Evolutionary conservation across 768 basidiomycete species (phyloP), one percentile per base, ranked within the genome.

Genomic region (Pleurotus eryngii): DNA sequence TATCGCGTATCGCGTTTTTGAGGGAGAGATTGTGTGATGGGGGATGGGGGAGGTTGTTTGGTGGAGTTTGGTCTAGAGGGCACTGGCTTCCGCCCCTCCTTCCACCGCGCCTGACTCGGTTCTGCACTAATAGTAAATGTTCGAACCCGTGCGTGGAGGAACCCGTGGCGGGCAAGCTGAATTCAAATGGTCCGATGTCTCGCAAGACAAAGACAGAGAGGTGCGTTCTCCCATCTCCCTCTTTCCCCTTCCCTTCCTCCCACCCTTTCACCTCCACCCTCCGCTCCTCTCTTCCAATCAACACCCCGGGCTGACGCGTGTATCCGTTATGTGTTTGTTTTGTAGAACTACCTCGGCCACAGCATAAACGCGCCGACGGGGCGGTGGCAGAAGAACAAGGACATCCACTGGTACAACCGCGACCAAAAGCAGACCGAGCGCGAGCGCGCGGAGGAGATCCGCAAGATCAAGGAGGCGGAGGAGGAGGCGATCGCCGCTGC

Each of bases 361-460:
- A 91, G 91, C 54, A 84, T 97, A 74, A 95, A 95, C 66, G 95
- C 95, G 2, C 95, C 95, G 0, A 92, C 92, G 1, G 95, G 95
- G 1, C 79, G 95, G 47, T 98, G 95, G 95, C 95, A 97, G 74
- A 95, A 95, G 74, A 93, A 94, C 76, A 94, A 95, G 69, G 95
- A 98, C 65, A 75, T 98, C 14, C 95, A 96, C 65, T 98, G 95
- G 95, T 98, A 96, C 68, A 83, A 76, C 64, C 85, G 95, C 26
- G 92, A 94, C 4, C 24, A 58, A 59, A 35, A 65, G 67, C 1
- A 60, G 65, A 12, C 63, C 63, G 82, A 82, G 12, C 68, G 69
- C 9, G 83, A 84, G 60, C 76, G 82, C 55, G 64, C 55, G 0
- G 92, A 88, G 59, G 95, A 98, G 74, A 87, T 97, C 30, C 74